These are phyloP conservation scores for Crithidia acanthocephali DNA, from an alignment of 208 protist species.

Conservation along the genomic window DNA sequence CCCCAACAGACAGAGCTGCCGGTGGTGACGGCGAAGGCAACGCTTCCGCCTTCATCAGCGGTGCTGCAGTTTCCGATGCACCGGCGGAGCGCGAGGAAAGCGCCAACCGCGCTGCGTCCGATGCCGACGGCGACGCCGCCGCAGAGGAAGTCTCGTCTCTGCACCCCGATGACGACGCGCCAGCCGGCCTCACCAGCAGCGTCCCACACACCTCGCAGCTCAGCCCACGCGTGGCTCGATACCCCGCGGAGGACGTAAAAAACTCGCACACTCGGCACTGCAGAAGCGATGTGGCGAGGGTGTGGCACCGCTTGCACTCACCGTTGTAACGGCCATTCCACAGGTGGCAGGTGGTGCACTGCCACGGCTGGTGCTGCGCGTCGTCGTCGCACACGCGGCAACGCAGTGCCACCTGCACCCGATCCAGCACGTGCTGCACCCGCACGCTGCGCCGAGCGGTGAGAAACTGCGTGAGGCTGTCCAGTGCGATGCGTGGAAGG, in stretches of 20 bases:
- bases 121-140: not conserved
- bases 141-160: not conserved
- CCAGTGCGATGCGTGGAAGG: conserved; percentile 39
- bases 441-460: not conserved
- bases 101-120: not conserved
- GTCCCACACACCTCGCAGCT: conserved; percentile 29
- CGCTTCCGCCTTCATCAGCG: not conserved
- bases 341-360: conserved; percentile 52
- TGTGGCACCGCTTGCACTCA: conserved; percentile 53
- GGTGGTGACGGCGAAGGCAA: not conserved
- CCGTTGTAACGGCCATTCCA: conserved; percentile 61
- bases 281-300: conserved; percentile 49
- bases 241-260: conserved; percentile 45
- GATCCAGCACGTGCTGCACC: conserved; percentile 7
- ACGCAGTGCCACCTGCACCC: conserved; percentile 8
- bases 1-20: not conserved
- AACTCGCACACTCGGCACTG: conserved; percentile 55
- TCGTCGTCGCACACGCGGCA: conserved; percentile 22
- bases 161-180: not conserved
- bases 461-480: conserved; percentile 28
- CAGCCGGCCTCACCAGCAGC: conserved; percentile 4
- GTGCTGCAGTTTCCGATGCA: too few species aligned
- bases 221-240: conserved; percentile 15
- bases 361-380: conserved; percentile 55
- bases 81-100: too few species aligned